Conservation (phyloP, 257 asterid species). For the Plectranthus barbatus region DNA sequence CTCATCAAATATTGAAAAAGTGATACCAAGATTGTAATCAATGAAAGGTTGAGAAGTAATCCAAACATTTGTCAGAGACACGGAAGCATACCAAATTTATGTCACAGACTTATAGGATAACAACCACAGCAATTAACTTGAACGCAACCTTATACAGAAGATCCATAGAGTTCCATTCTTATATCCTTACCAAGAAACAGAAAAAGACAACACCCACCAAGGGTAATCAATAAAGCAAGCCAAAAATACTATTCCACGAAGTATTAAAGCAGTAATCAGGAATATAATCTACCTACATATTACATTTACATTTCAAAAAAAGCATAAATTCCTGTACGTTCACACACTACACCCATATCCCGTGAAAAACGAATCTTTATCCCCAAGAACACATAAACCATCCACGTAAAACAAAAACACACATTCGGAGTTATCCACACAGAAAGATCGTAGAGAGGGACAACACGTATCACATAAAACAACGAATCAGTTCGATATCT, state of each 20-base stretch:
- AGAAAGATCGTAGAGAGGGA: not conserved
- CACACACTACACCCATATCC: not conserved
- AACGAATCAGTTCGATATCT: not conserved
- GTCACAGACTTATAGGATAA: not conserved
- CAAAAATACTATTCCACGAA: not conserved
- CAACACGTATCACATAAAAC: not conserved
- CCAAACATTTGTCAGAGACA: no score
- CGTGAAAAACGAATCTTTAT: constrained; percentile 4
- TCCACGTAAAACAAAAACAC: not conserved
- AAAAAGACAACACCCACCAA: not conserved
- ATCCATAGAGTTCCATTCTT: not conserved
- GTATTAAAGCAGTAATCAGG: not conserved
- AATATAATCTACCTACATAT: constrained; percentile 5
- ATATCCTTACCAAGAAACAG: not conserved
- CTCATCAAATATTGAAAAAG: not conserved
- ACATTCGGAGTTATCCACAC: not conserved
- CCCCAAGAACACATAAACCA: not conserved
- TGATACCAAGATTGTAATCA: not conserved
- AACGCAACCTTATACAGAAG: not conserved
- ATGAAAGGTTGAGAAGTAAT: no score
- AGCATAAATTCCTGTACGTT: not conserved
- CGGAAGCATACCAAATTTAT: not conserved
- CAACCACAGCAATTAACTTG: not conserved
- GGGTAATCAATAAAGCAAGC: not conserved
- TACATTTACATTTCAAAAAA: not conserved